Evolutionary conservation across 2,329 filamentous ascomycete species (phyloP), one percentile per base, ranked within the genome.

Genomic region (Alternaria conjuncta): DNA sequence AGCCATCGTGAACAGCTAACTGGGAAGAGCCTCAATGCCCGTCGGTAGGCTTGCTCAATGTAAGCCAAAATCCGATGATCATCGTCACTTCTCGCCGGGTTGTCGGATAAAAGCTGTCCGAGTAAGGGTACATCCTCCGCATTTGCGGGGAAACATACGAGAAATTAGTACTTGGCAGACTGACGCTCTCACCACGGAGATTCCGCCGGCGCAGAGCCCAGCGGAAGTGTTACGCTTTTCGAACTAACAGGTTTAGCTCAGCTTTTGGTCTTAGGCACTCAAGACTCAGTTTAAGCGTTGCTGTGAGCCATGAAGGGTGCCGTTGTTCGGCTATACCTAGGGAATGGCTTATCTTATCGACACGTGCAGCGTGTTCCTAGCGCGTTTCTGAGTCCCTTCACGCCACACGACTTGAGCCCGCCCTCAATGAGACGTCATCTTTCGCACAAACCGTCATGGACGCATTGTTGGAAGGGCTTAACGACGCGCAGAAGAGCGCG

Each of bases 401-500:
- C 20, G 25, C 13, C 30, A 45, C 21, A 45, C 18, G 55, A 25
- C 8, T 36, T 20, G 15, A 21, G 50, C 51, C 46, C 53, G 25
- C 44, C 45, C 41, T 57, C 21, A 50, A 69, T 67, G 66, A 56
- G 64, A 68, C 58, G 57, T 56, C 26, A 57, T 36, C 30, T 44
- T 64, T 51, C 55, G 50, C 54, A 53, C 55, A 32, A 25, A 56
- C 59, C 55, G 60, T 64, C 53, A 88, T 88, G 84, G 84, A 86
- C 69, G 75, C 79, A 57, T 82, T 91, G 46, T 82, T 92, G 32
- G 78, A 83, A 59, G 88, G 87, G 32, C 84, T 92, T 61, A 92
- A 92, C 79, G 77, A 80, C 49, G 88, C 88, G 9, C 90, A 92
- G 76, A 84, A 82, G 68, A 84, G 84, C 51, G 90, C 90, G 2